A percentile compares a stretch with the other conserved stretches of the same genome.
Evolutionary conservation across 495 filamentous ascomycete species (phyloP).

Genomic region (Penicillium manginii): DNA sequence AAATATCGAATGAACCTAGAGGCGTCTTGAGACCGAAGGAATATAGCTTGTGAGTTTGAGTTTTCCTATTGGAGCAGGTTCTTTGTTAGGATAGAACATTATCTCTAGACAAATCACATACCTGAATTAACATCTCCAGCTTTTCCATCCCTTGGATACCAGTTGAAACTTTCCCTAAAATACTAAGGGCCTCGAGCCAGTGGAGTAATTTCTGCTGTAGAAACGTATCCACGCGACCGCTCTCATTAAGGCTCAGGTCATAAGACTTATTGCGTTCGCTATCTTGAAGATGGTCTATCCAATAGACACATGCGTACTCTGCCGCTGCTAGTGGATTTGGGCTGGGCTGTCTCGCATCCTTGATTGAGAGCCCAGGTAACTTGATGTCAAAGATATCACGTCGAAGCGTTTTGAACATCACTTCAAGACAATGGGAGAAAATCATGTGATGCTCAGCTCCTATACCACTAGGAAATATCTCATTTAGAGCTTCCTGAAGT

Average conservation of each 20-base stretch:
- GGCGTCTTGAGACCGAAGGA: constrained; percentile 32
- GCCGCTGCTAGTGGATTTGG: constrained; percentile 21
- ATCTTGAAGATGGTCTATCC: constrained; percentile 39
- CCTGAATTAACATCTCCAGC: constrained; percentile 11
- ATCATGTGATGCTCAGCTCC: constrained; percentile 32
- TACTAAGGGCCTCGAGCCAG: constrained; percentile 42
- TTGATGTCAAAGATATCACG: constrained; percentile 23
- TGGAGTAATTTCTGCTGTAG: constrained; percentile 34
- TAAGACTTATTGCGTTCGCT: neutral
- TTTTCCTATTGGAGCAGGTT: neutral
- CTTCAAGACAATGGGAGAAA: constrained; percentile 29
- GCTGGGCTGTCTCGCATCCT: neutral
- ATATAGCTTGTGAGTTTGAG: neutral
- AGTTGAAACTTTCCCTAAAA: constrained; percentile 27
- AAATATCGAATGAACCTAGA: constrained; percentile 32
- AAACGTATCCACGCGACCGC: constrained; percentile 21
- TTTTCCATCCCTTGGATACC: constrained; percentile 24
- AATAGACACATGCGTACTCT: constrained; percentile 41
- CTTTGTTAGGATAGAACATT: neutral
- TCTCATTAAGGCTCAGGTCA: constrained; percentile 10
- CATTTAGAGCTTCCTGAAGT: neutral
- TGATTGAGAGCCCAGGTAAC: constrained; percentile 6
- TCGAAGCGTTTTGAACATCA: constrained; percentile 20
- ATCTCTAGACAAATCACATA: constrained; percentile 9
- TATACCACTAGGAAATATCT: constrained; percentile 21